Evolutionary conservation across 2,329 filamentous ascomycete species (phyloP).

Genomic region (Diaporthe vaccinii): DNA sequence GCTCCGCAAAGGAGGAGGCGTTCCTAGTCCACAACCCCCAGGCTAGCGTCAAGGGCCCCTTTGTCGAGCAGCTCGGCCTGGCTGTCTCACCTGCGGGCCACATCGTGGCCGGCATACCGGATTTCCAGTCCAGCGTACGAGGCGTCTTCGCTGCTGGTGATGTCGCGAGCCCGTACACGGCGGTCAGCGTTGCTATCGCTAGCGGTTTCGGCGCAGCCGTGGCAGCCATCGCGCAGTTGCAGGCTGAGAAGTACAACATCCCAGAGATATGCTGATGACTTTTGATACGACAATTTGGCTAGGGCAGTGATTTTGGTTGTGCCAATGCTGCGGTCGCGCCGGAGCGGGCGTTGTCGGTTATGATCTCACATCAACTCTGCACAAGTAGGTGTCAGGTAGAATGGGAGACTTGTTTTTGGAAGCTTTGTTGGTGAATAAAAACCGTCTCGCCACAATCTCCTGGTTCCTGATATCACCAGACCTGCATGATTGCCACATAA

Average conservation of each 20-base stretch:
- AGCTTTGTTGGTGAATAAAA: too few species aligned
- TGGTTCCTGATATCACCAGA: too few species aligned
- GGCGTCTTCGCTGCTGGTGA: slow-evolving; percentile 15
- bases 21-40: slow-evolving; percentile 11
- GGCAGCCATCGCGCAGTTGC: neutral
- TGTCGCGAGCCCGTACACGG: neutral
- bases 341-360: too few species aligned
- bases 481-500: neutral
- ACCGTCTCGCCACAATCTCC: too few species aligned
- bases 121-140: neutral
- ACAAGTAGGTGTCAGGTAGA: too few species aligned
- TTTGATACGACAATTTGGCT: neutral
- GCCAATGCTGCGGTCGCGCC: too few species aligned
- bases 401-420: too few species aligned
- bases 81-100: neutral
- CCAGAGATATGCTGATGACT: neutral
- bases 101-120: neutral
- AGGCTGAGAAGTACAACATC: neutral
- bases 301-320: too few species aligned
- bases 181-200: neutral
- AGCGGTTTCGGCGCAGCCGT: neutral
- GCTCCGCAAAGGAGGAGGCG: neutral
- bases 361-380: too few species aligned
- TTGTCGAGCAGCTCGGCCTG: slow-evolving; percentile 3
- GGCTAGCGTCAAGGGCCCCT: neutral